These are phyloP conservation scores for Tolypocladium sp. DNA, from an alignment of 2,329 filamentous ascomycete genomes.

Conservation along the genomic window DNA sequence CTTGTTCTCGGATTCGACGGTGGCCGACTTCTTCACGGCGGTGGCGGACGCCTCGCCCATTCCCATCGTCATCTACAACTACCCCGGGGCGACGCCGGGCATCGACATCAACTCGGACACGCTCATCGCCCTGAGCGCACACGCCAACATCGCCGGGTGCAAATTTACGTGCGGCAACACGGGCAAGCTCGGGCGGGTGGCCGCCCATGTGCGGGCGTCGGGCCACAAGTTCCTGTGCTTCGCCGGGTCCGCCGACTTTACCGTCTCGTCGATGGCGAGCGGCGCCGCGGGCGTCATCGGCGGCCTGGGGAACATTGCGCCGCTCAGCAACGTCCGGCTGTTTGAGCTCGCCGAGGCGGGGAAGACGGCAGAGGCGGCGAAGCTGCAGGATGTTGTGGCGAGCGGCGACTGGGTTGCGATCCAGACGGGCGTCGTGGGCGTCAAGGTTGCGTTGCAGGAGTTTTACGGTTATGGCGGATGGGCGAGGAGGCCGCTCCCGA, in stretches of 20 bases:
- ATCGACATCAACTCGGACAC: conserved; percentile 48
- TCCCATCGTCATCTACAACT: conserved; percentile 56
- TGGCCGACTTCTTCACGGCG: conserved; percentile 52
- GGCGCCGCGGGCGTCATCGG: conserved; percentile 65
- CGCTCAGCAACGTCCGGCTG: conserved; percentile 53
- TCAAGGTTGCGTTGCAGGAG: conserved; percentile 54
- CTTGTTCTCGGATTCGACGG: conserved; percentile 45
- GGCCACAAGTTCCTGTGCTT: conserved; percentile 51
- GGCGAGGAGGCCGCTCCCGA: conserved; percentile 54
- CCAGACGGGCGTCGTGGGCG: conserved; percentile 57
- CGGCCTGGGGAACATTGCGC: conserved; percentile 64
- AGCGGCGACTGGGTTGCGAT: conserved; percentile 62
- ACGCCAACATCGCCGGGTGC: conserved; percentile 50
- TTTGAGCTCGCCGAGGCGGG: conserved; percentile 51
- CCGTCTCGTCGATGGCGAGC: conserved; percentile 57
- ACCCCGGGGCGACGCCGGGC: conserved; percentile 46
- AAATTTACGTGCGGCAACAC: conserved; percentile 58
- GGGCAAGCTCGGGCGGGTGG: conserved; percentile 45
- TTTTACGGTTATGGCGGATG: conserved; percentile 57
- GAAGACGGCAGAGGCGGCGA: conserved; percentile 46
- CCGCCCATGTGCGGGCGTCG: conserved; percentile 27
- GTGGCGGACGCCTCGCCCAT: conserved; percentile 50
- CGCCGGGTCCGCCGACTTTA: conserved; percentile 67
- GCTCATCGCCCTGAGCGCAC: conserved; percentile 41
- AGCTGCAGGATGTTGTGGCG: conserved; percentile 54